phyloP scores from a whole-genome alignment of 257 asterid genomes.

The Rhazya stricta region DNA sequence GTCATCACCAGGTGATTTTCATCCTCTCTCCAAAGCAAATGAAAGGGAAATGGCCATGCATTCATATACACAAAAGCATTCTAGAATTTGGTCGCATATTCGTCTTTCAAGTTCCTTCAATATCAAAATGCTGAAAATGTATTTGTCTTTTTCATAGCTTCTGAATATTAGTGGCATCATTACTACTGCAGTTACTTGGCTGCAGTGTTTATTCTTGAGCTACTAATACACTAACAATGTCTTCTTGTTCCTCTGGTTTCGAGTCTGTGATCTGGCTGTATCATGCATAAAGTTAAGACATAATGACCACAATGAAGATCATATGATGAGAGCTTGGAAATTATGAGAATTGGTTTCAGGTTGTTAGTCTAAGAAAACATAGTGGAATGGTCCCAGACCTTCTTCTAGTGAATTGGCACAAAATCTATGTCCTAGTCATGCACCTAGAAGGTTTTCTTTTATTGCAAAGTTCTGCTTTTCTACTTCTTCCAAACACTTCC shows the following conservation, averaged over 20 bases:
- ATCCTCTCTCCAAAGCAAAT: not conserved
- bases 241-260: not conserved
- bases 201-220: not conserved
- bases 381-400: not conserved
- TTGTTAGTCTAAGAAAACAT: not conserved
- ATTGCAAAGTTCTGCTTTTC: not conserved
- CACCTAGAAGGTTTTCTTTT: not conserved
- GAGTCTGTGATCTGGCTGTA: not conserved
- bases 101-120: not conserved
- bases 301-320: not conserved
- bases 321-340: not conserved
- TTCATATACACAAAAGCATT: not conserved
- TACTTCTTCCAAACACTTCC: not conserved
- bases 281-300: not conserved
- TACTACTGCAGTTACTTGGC: not conserved
- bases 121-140: not conserved
- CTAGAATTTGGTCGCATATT: not conserved
- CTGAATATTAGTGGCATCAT: not conserved
- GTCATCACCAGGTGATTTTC: slow-evolving; percentile 91
- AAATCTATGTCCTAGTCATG: not conserved
- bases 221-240: not conserved
- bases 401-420: not conserved
- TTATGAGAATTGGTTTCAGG: not conserved
- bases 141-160: not conserved
- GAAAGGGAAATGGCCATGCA: not conserved